Percentiles rank a stretch among this genome's conserved stretches.
phyloP scores from a whole-genome alignment of 2,329 filamentous ascomycete species.

The Lecanicillium sp. region DNA sequence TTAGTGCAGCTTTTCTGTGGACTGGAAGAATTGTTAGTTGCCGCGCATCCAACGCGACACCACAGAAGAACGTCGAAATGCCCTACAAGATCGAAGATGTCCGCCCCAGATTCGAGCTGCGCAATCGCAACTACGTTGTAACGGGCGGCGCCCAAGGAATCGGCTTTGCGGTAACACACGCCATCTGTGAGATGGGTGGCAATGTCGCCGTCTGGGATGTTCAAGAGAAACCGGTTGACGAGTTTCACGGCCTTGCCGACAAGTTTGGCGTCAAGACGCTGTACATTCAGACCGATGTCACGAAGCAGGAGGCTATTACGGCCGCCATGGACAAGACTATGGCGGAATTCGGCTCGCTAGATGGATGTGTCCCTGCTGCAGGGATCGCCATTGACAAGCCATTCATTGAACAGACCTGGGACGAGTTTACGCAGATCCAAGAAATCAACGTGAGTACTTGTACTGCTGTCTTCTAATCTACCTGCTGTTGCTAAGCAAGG shows the following conservation, averaged over 20 bases:
- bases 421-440: conserved; percentile 30
- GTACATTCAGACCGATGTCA: conserved; percentile 25
- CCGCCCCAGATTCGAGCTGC: conserved; percentile 24
- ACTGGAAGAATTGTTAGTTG: too few species aligned
- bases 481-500: conserved; percentile 1
- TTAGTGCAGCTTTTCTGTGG: too few species aligned
- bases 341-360: conserved; percentile 17
- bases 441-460: conserved; percentile 30
- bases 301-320: conserved; percentile 19
- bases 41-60: too few species aligned
- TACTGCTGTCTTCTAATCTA: neutral
- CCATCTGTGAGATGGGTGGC: conserved; percentile 32
- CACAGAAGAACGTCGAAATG: too few species aligned
- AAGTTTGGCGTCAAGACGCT: conserved; percentile 17
- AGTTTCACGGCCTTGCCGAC: conserved; percentile 16
- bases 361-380: conserved; percentile 25
- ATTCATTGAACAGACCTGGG: conserved; percentile 35
- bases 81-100: conserved; percentile 15
- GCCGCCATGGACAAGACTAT: conserved; percentile 16
- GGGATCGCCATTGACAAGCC: conserved; percentile 36
- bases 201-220: conserved; percentile 30
- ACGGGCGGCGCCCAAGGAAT: conserved; percentile 33
- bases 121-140: conserved; percentile 26
- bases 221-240: conserved; percentile 20
- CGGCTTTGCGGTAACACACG: conserved; percentile 27